Base-by-base conservation (phyloP, 306 rosid species). In the Cicer arietinum region DNA sequence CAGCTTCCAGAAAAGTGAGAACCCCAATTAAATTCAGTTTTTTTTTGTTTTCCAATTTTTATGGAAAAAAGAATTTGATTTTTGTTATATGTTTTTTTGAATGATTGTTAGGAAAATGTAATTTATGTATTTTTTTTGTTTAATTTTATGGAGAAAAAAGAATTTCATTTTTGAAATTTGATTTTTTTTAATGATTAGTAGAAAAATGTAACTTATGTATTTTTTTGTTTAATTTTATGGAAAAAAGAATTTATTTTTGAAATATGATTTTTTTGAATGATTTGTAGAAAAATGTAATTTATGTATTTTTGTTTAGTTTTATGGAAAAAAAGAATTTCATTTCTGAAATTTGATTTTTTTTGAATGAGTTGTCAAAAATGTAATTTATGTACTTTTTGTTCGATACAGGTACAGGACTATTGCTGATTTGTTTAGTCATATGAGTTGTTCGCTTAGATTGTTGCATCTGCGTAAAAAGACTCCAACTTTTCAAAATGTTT, bases 381-480 rank as follows among this genome's bases (percentile, higher is more conserved):
- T 78, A 42, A 22, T 30, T 57, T 72, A n/a, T 45, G 8, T 65
- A 42, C 69, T 66, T 64, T 48, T 13, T 11, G 17, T 8, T 62
- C 10, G 5, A 68, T 82, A 37, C 88, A 91, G 95, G 63, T 86
- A 74, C 39, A 69, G 51, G 81, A 39, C 1, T 6, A 12, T 84
- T 63, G 85, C 77, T 3, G 90, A 84, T 59, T 82, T 87, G 30
- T 86, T 89, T 77, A 67, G 82, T 37, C 50, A 72, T 37, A 53
- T 89, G 90, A 74, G 61, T 62, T 83, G 88, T 73, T 86, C 97
- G 1, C 72, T 91, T 69, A 85, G 85, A 80, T 68, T 88, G 85
- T 84, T 88, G 71, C 70, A 16, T 74, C 81, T 89, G 60, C 40
- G 43, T 7, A 86, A 89, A 77, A 89, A 67, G 59, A 18, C 81